Conservation (phyloP, 768 basidiomycete genomes). For the Termitomyces sp. region DNA sequence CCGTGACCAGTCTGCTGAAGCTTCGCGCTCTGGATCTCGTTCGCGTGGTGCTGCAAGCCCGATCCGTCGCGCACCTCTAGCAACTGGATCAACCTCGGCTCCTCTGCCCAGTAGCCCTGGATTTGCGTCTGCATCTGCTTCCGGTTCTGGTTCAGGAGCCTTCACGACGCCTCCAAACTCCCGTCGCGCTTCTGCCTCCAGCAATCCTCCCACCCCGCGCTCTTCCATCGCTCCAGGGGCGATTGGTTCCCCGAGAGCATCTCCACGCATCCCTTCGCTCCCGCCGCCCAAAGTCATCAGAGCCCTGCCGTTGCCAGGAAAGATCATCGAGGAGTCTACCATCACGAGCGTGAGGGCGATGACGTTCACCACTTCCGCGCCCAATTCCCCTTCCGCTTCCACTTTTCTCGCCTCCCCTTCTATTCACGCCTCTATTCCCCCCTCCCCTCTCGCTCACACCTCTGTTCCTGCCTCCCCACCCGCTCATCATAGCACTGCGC, state of each 20-base stretch:
- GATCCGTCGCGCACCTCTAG: slow-evolving; percentile 5
- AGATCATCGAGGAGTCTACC: background rate
- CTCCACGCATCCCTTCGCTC: slow-evolving; percentile 4
- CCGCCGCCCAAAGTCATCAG: background rate
- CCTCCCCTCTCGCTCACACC: background rate
- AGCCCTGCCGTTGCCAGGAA: background rate
- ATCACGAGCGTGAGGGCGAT: background rate
- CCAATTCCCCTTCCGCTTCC: background rate
- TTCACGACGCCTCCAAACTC: background rate
- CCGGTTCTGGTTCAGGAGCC: background rate
- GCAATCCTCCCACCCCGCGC: background rate
- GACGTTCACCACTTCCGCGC: background rate
- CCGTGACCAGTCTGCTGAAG: background rate
- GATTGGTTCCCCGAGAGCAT: background rate
- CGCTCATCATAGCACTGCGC: background rate
- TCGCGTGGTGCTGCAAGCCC: slow-evolving; percentile 1
- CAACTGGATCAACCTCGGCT: background rate
- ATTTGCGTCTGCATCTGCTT: background rate
- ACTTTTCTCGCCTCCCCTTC: background rate
- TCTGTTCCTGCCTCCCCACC: background rate
- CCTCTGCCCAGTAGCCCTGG: slow-evolving; percentile 5
- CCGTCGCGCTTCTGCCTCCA: background rate
- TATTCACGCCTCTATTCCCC: background rate
- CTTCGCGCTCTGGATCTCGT: slow-evolving; percentile 1
- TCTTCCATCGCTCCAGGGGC: background rate